These are phyloP conservation scores for Filosporella fistucella DNA, from an alignment of 495 filamentous ascomycete genomes.

Conservation along the genomic window DNA sequence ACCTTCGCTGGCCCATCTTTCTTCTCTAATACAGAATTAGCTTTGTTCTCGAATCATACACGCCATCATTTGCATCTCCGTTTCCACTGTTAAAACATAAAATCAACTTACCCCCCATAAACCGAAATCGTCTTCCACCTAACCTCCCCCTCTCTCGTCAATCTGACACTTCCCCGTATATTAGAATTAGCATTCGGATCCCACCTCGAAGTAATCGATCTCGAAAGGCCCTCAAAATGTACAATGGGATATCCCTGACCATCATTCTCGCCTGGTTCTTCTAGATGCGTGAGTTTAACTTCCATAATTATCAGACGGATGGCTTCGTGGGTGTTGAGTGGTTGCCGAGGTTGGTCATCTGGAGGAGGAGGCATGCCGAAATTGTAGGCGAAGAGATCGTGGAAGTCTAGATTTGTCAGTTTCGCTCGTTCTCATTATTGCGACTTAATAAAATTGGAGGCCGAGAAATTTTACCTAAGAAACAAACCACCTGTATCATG, in stretches of 20 bases:
- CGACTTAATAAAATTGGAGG: background rate
- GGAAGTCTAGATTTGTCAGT: conserved; percentile 42
- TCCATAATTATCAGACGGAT: conserved; percentile 61
- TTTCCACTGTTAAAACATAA: background rate
- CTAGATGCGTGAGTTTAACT: conserved; percentile 46
- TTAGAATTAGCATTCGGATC: conserved; percentile 58
- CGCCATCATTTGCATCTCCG: background rate
- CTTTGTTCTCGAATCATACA: background rate
- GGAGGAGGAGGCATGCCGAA: conserved; percentile 33
- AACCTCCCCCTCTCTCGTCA: conserved; percentile 60
- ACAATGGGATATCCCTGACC: conserved; percentile 49
- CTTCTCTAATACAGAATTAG: conserved; percentile 31
- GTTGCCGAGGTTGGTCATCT: conserved; percentile 37
- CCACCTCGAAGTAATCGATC: conserved; percentile 47
- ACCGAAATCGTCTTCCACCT: conserved; percentile 62
- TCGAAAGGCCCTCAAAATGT: conserved; percentile 51
- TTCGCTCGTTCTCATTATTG: no score
- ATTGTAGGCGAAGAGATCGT: conserved; percentile 59
- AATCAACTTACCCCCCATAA: conserved; percentile 39
- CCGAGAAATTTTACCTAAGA: conserved; percentile 26
- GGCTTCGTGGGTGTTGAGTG: conserved; percentile 52
- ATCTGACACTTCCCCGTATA: conserved; percentile 44
- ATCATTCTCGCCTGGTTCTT: conserved; percentile 43
- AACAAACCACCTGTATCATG: conserved; percentile 39
- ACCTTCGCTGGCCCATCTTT: conserved; percentile 62